A percentile compares a stretch with the other conserved stretches of the same genome.
Conservation (phyloP, 106 monocot genomes). For the Hemerocallis citrina region DNA sequence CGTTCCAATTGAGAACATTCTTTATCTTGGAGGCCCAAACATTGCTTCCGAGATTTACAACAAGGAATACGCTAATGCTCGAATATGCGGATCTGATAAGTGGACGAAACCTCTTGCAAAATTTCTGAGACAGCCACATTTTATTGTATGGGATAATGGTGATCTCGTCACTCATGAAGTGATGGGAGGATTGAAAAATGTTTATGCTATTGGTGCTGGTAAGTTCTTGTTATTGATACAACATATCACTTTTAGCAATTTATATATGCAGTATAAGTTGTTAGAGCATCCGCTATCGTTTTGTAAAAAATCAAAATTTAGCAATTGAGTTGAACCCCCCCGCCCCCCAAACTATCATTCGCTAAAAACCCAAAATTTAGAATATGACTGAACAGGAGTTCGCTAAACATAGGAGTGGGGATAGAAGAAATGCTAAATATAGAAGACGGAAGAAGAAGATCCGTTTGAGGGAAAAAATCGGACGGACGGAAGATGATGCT, state of each 20-base stretch:
- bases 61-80: slow-evolving; percentile 93
- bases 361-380: no score
- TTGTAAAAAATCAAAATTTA: no score
- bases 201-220: slow-evolving; percentile 96
- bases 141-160: slow-evolving; percentile 93
- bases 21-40: slow-evolving; percentile 91
- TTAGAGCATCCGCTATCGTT: no score
- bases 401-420: no score
- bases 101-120: slow-evolving; percentile 84
- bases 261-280: not conserved
- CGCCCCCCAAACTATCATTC: not conserved
- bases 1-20: slow-evolving; percentile 80
- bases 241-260: not conserved
- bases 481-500: no score
- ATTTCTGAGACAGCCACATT: slow-evolving; percentile 92
- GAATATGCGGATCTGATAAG: slow-evolving; percentile 86
- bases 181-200: slow-evolving; percentile 97
- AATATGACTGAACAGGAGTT: no score
- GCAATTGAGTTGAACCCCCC: no score
- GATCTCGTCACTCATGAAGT: slow-evolving; percentile 94
- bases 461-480: no score
- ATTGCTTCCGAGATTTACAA: slow-evolving; percentile 97
- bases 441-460: no score
- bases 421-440: no score
- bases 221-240: slow-evolving; percentile 12